Conservation (phyloP, 495 filamentous ascomycete species). For the Cladorrhinum samala region DNA sequence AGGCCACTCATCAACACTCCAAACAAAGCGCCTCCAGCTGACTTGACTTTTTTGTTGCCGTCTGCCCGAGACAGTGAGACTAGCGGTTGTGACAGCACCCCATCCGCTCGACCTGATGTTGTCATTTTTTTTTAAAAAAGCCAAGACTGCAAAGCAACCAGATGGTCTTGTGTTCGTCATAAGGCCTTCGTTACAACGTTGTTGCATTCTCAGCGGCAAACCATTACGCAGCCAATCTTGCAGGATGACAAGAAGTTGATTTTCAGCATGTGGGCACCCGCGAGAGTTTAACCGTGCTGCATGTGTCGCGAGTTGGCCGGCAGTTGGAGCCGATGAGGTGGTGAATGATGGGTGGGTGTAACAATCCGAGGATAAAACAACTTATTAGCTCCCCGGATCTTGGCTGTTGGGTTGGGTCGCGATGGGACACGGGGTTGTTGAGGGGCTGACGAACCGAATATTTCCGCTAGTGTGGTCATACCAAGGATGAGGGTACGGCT, state of each 20-base stretch:
- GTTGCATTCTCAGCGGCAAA: background rate
- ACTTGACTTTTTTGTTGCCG: too few species aligned
- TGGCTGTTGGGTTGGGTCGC: background rate
- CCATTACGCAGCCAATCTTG: background rate
- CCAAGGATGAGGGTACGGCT: background rate
- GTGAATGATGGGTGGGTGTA: background rate
- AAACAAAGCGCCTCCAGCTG: slow-evolving; percentile 3
- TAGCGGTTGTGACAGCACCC: too few species aligned
- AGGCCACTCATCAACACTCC: slow-evolving; percentile 3
- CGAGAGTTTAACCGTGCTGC: slow-evolving; percentile 2
- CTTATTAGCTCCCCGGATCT: background rate
- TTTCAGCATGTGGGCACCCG: background rate
- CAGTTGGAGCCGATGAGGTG: background rate
- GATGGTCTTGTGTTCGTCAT: background rate
- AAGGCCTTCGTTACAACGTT: background rate
- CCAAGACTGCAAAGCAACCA: background rate
- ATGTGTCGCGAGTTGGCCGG: background rate
- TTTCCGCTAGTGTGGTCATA: background rate
- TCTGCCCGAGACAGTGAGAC: background rate
- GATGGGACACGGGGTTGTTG: background rate
- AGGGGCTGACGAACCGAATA: background rate
- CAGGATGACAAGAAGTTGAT: background rate
- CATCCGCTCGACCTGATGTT: slow-evolving; percentile 1
- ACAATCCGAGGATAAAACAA: slow-evolving; percentile 1
- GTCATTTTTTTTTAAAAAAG: background rate